A percentile compares a stretch with the other conserved stretches of the same genome.
Evolutionary conservation across 169 alveolate species (phyloP).

Genomic region (Cryptosporidium felis): DNA sequence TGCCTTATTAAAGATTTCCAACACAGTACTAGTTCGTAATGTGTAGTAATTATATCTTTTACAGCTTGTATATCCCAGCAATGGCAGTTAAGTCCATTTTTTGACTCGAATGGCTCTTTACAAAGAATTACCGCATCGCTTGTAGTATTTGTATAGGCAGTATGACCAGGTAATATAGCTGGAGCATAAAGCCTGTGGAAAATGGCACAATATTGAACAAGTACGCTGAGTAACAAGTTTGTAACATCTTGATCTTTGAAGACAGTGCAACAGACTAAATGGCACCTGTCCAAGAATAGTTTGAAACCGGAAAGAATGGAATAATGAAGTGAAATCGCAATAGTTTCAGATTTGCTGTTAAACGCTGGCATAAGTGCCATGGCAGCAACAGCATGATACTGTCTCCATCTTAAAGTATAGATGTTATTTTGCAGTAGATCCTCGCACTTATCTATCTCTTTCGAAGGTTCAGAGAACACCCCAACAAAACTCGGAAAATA

Average conservation of each 20-base stretch:
- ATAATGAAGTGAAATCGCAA: conserved; percentile 49
- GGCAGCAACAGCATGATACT: conserved; percentile 32
- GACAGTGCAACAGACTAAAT: neutral
- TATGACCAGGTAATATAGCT: conserved; percentile 53
- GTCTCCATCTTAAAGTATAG: conserved; percentile 67
- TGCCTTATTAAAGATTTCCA: conserved; percentile 56
- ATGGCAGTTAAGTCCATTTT: conserved; percentile 14
- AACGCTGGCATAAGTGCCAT: conserved; percentile 37
- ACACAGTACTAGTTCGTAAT: conserved; percentile 41
- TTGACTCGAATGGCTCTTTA: conserved; percentile 29
- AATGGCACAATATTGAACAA: conserved; percentile 57
- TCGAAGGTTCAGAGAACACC: conserved; percentile 20
- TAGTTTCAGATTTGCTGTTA: conserved; percentile 49
- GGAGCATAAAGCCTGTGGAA: conserved; percentile 59
- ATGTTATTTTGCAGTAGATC: conserved; percentile 48
- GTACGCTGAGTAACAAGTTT: conserved; percentile 16
- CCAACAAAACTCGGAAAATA: conserved; percentile 35
- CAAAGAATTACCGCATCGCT: neutral
- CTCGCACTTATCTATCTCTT: neutral
- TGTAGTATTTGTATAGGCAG: conserved; percentile 9
- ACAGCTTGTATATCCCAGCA: conserved; percentile 32
- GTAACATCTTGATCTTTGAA: neutral
- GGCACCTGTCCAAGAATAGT: conserved; percentile 48
- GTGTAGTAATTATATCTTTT: conserved; percentile 41
- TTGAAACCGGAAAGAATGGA: conserved; percentile 60